Percentiles rank a stretch among this genome's conserved stretches.
Conservation (phyloP, 495 filamentous ascomycete genomes). For the Aspergillus asperescens region DNA sequence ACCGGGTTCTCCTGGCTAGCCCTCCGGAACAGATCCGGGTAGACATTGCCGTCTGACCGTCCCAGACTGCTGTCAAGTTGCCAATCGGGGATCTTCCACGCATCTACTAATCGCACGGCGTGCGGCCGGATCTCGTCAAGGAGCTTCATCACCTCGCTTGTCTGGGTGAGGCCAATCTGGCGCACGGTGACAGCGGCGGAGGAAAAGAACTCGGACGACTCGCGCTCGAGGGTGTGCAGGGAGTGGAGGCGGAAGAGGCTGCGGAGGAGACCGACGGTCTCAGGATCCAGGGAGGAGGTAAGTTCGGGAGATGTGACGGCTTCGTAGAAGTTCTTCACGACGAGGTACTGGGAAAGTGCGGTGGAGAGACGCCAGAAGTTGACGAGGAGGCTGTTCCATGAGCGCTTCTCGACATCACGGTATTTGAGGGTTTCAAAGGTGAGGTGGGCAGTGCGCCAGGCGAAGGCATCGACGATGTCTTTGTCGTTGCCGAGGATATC, state of each 20-base stretch:
- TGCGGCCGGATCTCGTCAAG: constrained; percentile 63
- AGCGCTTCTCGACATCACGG: constrained; percentile 61
- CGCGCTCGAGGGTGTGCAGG: constrained; percentile 59
- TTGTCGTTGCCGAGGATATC: constrained; percentile 57
- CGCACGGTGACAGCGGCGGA: constrained; percentile 57
- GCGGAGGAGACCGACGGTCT: constrained; percentile 49
- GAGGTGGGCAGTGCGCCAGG: constrained; percentile 63
- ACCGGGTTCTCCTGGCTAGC: constrained; percentile 63
- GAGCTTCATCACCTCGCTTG: constrained; percentile 57
- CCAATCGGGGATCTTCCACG: constrained; percentile 67
- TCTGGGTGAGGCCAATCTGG: constrained; percentile 57
- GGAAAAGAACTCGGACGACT: constrained; percentile 62
- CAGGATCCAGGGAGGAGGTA: constrained; percentile 43
- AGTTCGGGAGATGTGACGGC: constrained; percentile 50
- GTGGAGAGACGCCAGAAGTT: constrained; percentile 68
- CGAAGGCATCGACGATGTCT: constrained; percentile 62
- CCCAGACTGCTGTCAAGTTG: constrained; percentile 61
- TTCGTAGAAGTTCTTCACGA: constrained; percentile 67
- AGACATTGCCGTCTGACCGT: constrained; percentile 60
- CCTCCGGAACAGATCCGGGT: constrained; percentile 62
- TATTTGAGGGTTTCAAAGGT: constrained; percentile 69
- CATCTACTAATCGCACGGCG: constrained; percentile 59
- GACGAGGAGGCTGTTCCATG: constrained; percentile 66
- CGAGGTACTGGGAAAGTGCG: constrained; percentile 63
- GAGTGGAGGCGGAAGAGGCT: constrained; percentile 63